Conservation (phyloP, 495 filamentous ascomycete genomes). For the Bacidia rubella region DNA sequence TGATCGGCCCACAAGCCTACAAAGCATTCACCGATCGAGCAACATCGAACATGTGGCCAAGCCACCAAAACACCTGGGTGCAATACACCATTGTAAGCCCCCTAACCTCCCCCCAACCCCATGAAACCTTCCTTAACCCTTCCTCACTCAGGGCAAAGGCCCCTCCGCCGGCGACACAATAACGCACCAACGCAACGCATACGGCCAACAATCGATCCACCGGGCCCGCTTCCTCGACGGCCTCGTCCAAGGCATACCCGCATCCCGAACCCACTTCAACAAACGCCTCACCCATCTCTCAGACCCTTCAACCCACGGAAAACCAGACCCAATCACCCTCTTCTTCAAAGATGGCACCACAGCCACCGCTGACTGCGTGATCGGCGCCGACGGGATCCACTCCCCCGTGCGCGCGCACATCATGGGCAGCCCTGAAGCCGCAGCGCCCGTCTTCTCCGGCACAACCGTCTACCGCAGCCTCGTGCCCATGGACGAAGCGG, state of each 20-base stretch:
- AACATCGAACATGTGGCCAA: constrained; percentile 27
- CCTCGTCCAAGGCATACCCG: constrained; percentile 32
- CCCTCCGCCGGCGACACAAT: neutral
- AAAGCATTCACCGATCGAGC: constrained; percentile 15
- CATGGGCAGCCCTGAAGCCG: constrained; percentile 26
- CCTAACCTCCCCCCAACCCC: neutral
- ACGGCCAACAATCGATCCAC: constrained; percentile 21
- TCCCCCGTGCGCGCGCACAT: constrained; percentile 33
- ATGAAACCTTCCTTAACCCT: neutral
- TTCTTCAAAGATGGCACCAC: constrained; percentile 15
- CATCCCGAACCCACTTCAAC: constrained; percentile 31
- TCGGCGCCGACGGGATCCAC: constrained; percentile 49
- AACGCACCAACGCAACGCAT: neutral
- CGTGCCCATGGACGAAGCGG: constrained; percentile 46
- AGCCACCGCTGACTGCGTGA: constrained; percentile 29
- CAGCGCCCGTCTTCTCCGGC: constrained; percentile 30
- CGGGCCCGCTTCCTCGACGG: constrained; percentile 38
- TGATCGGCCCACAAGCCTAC: constrained; percentile 14
- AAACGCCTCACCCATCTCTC: constrained; percentile 26
- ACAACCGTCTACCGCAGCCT: constrained; percentile 46
- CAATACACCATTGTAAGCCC: neutral
- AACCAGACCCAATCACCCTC: constrained; percentile 22
- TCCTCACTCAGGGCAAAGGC: neutral
- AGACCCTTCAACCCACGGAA: constrained; percentile 10
- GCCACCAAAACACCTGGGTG: constrained; percentile 11